Conservation (phyloP, 1,284 basidiomycete genomes). For the Ustilago trichophora region DNA sequence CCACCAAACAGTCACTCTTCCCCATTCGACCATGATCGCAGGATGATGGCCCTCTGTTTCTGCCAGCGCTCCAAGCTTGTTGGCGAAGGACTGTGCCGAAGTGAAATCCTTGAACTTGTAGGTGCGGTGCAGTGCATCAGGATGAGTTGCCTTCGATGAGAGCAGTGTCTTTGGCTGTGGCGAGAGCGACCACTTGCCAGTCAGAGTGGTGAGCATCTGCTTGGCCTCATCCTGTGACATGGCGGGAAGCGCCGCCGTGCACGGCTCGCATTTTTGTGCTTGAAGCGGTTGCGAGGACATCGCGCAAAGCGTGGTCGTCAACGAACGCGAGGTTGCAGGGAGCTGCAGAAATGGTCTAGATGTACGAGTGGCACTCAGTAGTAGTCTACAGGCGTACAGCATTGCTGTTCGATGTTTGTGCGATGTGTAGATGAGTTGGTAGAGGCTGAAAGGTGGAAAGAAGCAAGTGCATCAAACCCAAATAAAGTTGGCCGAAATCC, state of each 20-base stretch:
- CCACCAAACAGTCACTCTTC: conserved; percentile 61
- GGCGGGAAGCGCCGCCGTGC: conserved; percentile 20
- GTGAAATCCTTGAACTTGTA: conserved; percentile 60
- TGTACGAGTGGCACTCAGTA: neutral
- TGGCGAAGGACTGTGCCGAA: conserved; percentile 50
- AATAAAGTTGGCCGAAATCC: neutral
- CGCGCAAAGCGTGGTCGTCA: neutral
- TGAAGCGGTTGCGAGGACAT: conserved; percentile 22
- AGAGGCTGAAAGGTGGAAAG: neutral
- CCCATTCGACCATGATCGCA: conserved; percentile 62
- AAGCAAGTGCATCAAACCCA: neutral
- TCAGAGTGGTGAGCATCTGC: conserved; percentile 27
- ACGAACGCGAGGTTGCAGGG: neutral
- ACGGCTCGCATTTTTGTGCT: conserved; percentile 33
- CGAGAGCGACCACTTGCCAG: conserved; percentile 46
- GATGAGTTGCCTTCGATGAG: conserved; percentile 12
- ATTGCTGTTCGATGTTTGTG: neutral
- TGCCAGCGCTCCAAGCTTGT: conserved; percentile 47
- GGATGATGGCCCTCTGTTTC: conserved; percentile 62
- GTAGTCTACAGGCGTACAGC: conserved; percentile 1
- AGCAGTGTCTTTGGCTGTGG: conserved; percentile 45
- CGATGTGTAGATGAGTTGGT: neutral
- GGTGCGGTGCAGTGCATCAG: conserved; percentile 48
- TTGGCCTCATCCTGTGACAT: conserved; percentile 21
- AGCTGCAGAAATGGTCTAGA: neutral